Conservation (phyloP, 2,329 filamentous ascomycete genomes). For the Neonectria coccinea region DNA sequence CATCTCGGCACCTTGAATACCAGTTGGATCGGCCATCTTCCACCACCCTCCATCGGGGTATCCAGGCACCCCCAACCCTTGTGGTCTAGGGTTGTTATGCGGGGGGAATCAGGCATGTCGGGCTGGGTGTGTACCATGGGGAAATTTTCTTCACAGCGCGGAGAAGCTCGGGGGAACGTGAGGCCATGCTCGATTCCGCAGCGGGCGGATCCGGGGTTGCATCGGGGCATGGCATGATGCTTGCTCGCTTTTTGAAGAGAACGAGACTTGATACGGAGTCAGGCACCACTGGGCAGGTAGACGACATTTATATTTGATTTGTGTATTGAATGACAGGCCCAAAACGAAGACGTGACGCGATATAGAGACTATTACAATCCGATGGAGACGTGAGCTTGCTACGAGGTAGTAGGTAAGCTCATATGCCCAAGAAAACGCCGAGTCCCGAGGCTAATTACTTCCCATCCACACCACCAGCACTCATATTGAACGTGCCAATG, state of each 20-base stretch:
- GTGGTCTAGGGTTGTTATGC: not conserved
- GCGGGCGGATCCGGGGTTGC: slow-evolving; percentile 21
- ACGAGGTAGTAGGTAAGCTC: slow-evolving; percentile 8
- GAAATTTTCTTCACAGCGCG: slow-evolving; percentile 10
- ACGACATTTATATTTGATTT: not conserved
- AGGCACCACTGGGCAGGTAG: not conserved
- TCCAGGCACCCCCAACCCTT: slow-evolving; percentile 11
- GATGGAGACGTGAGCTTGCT: slow-evolving; percentile 19
- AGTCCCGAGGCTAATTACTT: slow-evolving; percentile 15
- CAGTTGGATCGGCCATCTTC: not conserved
- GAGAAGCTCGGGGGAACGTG: slow-evolving; percentile 13
- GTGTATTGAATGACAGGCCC: slow-evolving; percentile 7
- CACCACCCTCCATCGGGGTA: slow-evolving; percentile 5
- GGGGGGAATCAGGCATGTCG: not conserved
- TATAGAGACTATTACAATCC: slow-evolving; percentile 25
- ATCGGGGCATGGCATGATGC: slow-evolving; percentile 4
- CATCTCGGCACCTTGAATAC: not conserved
- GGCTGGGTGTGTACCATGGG: not conserved
- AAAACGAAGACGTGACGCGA: slow-evolving; percentile 1
- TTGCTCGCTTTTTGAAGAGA: not conserved
- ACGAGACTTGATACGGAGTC: not conserved
- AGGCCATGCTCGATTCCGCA: slow-evolving; percentile 3
- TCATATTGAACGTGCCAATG: not conserved
- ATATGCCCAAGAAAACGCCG: slow-evolving; percentile 23
- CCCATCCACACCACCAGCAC: slow-evolving; percentile 7